phyloP scores from a whole-genome alignment of 225 moss, liverwort and hornwort genomes.

The Marchantia polymorpha region DNA sequence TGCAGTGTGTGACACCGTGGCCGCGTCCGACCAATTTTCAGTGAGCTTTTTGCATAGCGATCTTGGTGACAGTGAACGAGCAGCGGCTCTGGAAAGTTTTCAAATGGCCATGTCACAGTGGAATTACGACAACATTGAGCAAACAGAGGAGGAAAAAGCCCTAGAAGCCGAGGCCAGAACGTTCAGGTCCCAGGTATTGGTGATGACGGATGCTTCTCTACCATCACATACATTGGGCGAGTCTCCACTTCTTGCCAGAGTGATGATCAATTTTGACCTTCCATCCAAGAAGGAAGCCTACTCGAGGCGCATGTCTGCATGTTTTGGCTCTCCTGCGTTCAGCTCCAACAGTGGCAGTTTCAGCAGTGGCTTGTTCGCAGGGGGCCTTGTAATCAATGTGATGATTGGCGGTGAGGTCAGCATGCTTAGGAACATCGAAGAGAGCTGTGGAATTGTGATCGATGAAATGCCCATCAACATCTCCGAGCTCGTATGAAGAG shows the following conservation, averaged over 20 bases:
- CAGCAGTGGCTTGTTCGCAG: constrained; percentile 31
- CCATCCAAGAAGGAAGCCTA: constrained; percentile 87
- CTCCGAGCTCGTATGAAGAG: constrained; percentile 34
- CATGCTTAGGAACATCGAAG: constrained; percentile 73
- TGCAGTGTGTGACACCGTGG: constrained; percentile 62
- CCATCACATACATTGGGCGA: constrained; percentile 72
- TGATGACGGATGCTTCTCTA: constrained; percentile 85
- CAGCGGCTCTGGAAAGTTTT: constrained; percentile 55
- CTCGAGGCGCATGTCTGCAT: constrained; percentile 69
- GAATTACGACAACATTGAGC: constrained; percentile 54
- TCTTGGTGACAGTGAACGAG: constrained; percentile 69
- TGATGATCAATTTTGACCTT: constrained; percentile 88
- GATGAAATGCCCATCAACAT: constrained; percentile 91
- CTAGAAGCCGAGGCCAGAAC: constrained; percentile 41
- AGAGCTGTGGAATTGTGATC: constrained; percentile 72
- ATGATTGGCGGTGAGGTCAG: constrained; percentile 86
- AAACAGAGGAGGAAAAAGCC: constrained; percentile 36
- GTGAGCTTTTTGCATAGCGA: constrained; percentile 85
- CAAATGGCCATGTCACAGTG: constrained; percentile 67
- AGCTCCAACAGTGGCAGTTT: constrained; percentile 8
- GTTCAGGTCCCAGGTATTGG: constrained; percentile 60
- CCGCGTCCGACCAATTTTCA: constrained; percentile 59
- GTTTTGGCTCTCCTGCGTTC: constrained; percentile 60
- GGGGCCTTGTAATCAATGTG: constrained; percentile 77
- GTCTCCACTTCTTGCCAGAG: constrained; percentile 62